Conservation (phyloP, 1,284 basidiomycete species). For the Irpex sp. region DNA sequence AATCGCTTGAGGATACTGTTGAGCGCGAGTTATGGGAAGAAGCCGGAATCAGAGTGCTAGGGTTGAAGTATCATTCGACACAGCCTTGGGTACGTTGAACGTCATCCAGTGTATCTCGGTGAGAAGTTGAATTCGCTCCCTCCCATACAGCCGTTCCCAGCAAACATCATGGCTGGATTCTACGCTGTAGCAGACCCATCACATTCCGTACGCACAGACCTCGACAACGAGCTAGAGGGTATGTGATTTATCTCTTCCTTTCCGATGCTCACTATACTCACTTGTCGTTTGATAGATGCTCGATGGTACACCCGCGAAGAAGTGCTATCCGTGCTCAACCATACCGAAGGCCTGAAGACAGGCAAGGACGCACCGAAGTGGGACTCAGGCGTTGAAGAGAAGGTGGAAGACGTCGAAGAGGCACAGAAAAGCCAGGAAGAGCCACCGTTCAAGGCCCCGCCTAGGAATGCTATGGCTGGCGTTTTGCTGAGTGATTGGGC, state of each 20-base stretch:
- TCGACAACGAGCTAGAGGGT: constrained; percentile 97
- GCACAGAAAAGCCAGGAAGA: constrained; percentile 22
- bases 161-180: constrained; percentile 91
- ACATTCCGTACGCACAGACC: constrained; percentile 76
- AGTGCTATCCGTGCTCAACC: constrained; percentile 59
- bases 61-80: constrained; percentile 83
- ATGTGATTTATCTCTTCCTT: constrained; percentile 19
- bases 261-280: not conserved
- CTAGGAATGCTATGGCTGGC: constrained; percentile 67
- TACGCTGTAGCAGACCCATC: constrained; percentile 75
- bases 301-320: constrained; percentile 83
- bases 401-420: not conserved
- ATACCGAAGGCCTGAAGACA: constrained; percentile 48
- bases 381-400: constrained; percentile 15
- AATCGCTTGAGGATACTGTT: constrained; percentile 93
- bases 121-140: not conserved
- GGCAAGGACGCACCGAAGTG: constrained; percentile 19
- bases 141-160: constrained; percentile 69
- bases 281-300: constrained; percentile 55
- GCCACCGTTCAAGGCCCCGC: constrained; percentile 64
- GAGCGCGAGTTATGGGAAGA: constrained; percentile 94
- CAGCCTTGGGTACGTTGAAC: constrained; percentile 70
- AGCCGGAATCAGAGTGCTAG: constrained; percentile 82
- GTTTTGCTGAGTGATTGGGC: constrained; percentile 69
- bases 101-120: not conserved